phyloP scores from a whole-genome alignment of 2,329 filamentous ascomycete genomes.

The Cercospora sesami region DNA sequence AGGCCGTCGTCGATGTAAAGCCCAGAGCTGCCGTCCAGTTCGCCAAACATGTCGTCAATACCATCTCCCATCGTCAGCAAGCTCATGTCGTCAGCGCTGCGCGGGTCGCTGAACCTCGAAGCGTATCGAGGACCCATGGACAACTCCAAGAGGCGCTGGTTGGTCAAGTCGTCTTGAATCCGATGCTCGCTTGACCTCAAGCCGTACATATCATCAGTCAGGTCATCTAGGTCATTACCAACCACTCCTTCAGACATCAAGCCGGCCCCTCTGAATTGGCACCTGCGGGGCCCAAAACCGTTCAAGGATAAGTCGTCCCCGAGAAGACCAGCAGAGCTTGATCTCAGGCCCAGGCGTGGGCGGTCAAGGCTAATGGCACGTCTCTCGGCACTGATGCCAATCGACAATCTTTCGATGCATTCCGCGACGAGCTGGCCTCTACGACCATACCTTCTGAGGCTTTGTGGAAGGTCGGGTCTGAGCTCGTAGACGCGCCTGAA shows the following conservation, averaged over 20 bases:
- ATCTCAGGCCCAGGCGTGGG: background rate
- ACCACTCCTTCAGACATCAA: background rate
- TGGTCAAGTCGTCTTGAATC: constrained; percentile 5
- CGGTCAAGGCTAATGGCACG: background rate
- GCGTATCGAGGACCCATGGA: constrained; percentile 19
- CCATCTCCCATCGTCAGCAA: constrained; percentile 7
- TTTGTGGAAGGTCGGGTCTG: constrained; percentile 18
- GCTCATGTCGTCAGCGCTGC: constrained; percentile 1
- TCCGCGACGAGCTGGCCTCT: constrained; percentile 19
- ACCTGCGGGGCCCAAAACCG: background rate
- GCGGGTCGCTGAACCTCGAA: constrained; percentile 3
- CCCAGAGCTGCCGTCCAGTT: background rate
- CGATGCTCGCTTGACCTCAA: background rate
- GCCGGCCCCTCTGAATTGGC: background rate
- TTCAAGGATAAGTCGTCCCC: background rate
- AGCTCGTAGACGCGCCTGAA: constrained; percentile 12
- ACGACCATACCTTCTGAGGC: constrained; percentile 11
- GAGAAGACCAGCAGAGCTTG: constrained; percentile 10
- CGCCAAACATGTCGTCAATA: background rate
- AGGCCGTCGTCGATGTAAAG: background rate
- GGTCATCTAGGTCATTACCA: background rate
- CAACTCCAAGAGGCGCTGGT: constrained; percentile 11
- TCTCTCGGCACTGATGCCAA: background rate
- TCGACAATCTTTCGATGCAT: constrained; percentile 7
- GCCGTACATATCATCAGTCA: background rate